Evolutionary conservation across 2,329 filamentous ascomycete species (phyloP), one percentile per base, ranked within the genome.

Genomic region (Microcyclosporella mali): DNA sequence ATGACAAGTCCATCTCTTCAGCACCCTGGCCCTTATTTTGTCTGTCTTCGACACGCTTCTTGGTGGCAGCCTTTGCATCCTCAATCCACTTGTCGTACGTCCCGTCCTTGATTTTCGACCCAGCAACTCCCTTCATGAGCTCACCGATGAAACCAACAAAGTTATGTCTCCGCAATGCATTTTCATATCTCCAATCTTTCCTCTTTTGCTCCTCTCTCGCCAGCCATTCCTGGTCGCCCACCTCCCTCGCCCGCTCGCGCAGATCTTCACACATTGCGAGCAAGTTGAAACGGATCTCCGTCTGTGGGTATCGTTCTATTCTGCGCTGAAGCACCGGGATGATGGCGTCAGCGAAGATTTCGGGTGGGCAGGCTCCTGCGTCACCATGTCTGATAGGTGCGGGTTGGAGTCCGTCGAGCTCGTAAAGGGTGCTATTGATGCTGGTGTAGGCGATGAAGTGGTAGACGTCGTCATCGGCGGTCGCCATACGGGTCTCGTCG

Each of bases 391-490:
- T 81, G 56, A 98, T 95, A 42, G 92, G 92, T 44, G 86, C 85
- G 3, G 88, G 88, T 68, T 97, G 90, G 51, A 98, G 73, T 14
- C 92, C 92, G 66, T 98, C 92, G 40, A 98, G 77, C 70, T 98
- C 92, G 73, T 95, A 98, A 41, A 98, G 75, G 3, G 71, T 80
- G 52, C 82, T 84, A 61, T 84, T 78, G 54, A 95, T 75, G 41
- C 82, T 78, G 7, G 88, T 89, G 69, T 98, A 98, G 25, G 89
- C 92, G 58, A 98, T 88, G 67, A 98, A 98, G 70, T 98, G 92
- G 70, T 94, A 98, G 19, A 90, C 86, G 61, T 97, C 92, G 58
- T 94, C 88, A 42, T 86, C 75, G 49, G 81, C 81, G n/a, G 76
- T 78, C 11, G 78, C 77, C 9, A 79, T 72, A 9, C 82, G 78